Base-by-base conservation (phyloP, 208 protist genomes). In the Acanthamoeba castellanii region DNA sequence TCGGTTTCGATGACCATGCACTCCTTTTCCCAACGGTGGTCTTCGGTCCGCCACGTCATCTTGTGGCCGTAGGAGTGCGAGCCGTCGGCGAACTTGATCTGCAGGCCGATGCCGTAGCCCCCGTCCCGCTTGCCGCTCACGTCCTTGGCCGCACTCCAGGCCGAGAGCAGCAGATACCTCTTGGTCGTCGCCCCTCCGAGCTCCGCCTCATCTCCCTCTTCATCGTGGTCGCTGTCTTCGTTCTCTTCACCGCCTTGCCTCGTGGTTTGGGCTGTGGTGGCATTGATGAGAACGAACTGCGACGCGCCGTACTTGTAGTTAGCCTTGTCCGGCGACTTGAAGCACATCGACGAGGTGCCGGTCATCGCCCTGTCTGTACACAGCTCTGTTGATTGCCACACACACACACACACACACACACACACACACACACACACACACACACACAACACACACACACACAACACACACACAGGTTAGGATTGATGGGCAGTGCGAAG, bases 21-120 rank as follows among this genome's bases (percentile, higher is more conserved):
- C 34, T 91, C 57, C 22, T 32, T 20, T 64, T 64, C 59, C 84
- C 84, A 91, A 4, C 59, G 57, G 57, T 91, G 50, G 84, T 64
- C 59, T 13, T 70, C 84, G 30, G 59, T 70, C 16, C 59, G 50
- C 84, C 84, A 91, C 3, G n/a, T 91, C 13, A 91, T 25, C 84
- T 64, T 72, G 59, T 91, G 84, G n/a, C 84, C 84, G 84, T 91
- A 91, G 84, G 84, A 66, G 42, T 91, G 59, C 25, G 34, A 22
- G 84, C 55, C 84, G 13, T 70, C 84, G 16, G 59, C 84, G 30
- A 72, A 91, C n/a, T 45, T n/a, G 84, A 91, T 42, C 34, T 91
- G 27, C 32, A 70, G 18, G 25, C 22, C 37, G 34, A 91, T 42
- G 22, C 57, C 32, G 59, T 91, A 91, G 13, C 84, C 84, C 7